Conservation (phyloP, 129 eudicot genomes). For the Dittrichia graveolens region DNA sequence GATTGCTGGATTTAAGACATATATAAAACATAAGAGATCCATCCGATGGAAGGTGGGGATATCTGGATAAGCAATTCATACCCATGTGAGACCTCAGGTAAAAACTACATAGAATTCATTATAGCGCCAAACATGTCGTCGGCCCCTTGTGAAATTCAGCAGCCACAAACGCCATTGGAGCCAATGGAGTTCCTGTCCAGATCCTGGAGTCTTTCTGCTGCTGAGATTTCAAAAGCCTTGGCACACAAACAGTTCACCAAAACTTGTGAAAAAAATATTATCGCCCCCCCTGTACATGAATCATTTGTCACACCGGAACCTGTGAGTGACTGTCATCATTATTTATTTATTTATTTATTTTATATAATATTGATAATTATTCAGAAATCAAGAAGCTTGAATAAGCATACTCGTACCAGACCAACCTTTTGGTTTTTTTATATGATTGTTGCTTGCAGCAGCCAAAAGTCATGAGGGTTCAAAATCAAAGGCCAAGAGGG, state of each 20-base stretch:
- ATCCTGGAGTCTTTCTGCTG: conserved; percentile 87
- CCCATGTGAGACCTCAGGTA: conserved; percentile 38
- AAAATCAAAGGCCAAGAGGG: conserved; percentile 40
- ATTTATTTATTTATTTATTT: too few relatives aligned
- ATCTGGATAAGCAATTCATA: conserved; percentile 34
- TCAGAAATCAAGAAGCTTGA: not conserved
- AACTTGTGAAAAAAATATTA: conserved; percentile 22
- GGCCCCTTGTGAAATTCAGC: conserved; percentile 36
- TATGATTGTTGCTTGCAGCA: not conserved
- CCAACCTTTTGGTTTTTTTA: not conserved
- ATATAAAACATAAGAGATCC: not conserved
- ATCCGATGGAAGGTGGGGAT: conserved; percentile 36
- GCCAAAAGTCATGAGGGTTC: conserved; percentile 24
- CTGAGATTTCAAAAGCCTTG: conserved; percentile 71
- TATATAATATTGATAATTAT: too few relatives aligned
- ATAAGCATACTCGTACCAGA: not conserved
- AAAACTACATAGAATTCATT: conserved; percentile 31
- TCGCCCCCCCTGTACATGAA: conserved; percentile 43
- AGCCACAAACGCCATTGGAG: conserved; percentile 80
- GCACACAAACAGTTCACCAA: conserved; percentile 44
- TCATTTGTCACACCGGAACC: conserved; percentile 36
- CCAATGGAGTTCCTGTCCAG: conserved; percentile 90
- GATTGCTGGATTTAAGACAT: not conserved
- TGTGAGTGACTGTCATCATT: conserved; percentile 39
- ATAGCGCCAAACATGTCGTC: conserved; percentile 25